A percentile compares a stretch with the other conserved stretches of the same genome.
These are phyloP conservation scores for Skeletonema menzelii DNA, from an alignment of 108 stramenopile species.

Conservation along the genomic window DNA sequence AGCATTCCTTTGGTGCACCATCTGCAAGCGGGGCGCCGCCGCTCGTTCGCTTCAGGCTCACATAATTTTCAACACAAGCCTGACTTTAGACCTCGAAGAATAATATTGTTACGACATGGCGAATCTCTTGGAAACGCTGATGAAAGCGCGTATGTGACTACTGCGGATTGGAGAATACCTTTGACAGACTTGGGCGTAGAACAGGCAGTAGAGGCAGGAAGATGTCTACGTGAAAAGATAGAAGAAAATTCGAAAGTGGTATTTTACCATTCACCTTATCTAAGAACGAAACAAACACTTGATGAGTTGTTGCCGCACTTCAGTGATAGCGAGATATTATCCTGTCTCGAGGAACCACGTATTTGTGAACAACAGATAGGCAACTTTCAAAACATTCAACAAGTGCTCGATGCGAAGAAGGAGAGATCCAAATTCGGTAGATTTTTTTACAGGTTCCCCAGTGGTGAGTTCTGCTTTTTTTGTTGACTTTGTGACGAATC, in stretches of 20 bases:
- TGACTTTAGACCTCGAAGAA: constrained; percentile 31
- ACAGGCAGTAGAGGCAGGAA: constrained; percentile 16
- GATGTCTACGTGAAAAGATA: not conserved
- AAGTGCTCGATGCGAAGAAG: constrained; percentile 51
- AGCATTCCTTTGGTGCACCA: too few relatives aligned
- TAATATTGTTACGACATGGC: constrained; percentile 77
- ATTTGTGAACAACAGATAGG: constrained; percentile 85
- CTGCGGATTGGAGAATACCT: constrained; percentile 72
- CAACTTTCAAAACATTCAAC: constrained; percentile 69
- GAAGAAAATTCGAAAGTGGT: constrained; percentile 31
- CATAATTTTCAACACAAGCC: not conserved
- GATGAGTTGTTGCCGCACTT: constrained; percentile 42
- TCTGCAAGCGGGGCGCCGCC: not conserved
- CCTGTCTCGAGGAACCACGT: constrained; percentile 63
- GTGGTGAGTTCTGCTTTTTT: constrained; percentile 28
- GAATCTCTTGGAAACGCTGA: constrained; percentile 79
- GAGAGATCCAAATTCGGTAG: constrained; percentile 62
- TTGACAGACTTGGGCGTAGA: constrained; percentile 41
- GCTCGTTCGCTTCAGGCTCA: not conserved
- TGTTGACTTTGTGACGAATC: not conserved
- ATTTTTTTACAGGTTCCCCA: constrained; percentile 64
- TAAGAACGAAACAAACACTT: constrained; percentile 57
- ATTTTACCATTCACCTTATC: constrained; percentile 59
- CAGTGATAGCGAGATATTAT: not conserved
- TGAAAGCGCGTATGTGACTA: constrained; percentile 66